These are phyloP conservation scores for Chrysochromulina tobinii DNA, from an alignment of 78 protist species.

Conservation along the genomic window DNA sequence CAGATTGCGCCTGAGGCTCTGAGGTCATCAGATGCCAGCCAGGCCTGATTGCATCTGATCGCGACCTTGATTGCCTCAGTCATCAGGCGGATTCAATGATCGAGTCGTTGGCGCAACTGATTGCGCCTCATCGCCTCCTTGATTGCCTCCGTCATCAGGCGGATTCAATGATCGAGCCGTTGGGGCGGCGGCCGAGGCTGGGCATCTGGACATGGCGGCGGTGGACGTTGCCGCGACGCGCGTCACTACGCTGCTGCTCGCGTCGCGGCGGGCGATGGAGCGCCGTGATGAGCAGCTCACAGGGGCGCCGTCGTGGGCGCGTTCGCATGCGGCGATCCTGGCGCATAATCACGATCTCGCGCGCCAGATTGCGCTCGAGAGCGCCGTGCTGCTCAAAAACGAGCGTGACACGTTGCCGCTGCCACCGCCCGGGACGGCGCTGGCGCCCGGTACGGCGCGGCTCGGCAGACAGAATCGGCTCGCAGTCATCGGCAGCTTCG, in stretches of 20 bases:
- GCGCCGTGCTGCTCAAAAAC: constrained; percentile 51
- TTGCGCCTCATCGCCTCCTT: no score
- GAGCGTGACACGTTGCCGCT: not conserved
- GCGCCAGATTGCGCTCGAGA: not conserved
- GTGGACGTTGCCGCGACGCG: not conserved
- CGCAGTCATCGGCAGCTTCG: constrained; percentile 5
- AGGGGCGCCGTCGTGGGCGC: no score
- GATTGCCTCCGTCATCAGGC: no score
- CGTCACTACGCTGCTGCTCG: not conserved
- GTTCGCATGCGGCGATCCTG: not conserved
- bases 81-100: not conserved
- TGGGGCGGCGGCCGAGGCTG: not conserved
- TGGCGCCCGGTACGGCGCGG: no score
- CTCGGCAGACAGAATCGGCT: not conserved
- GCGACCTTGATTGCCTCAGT: no score
- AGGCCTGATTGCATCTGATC: no score
- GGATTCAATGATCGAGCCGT: not conserved
- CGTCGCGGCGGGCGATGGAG: no score
- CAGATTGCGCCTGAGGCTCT: no score
- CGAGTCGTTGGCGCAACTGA: not conserved
- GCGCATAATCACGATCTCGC: constrained; percentile 13
- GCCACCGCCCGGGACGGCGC: no score
- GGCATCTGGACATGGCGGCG: not conserved
- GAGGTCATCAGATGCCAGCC: no score
- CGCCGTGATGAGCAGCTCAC: no score